Base-by-base conservation (phyloP, 2,329 filamentous ascomycete genomes). In the Paradendryphiella salina region DNA sequence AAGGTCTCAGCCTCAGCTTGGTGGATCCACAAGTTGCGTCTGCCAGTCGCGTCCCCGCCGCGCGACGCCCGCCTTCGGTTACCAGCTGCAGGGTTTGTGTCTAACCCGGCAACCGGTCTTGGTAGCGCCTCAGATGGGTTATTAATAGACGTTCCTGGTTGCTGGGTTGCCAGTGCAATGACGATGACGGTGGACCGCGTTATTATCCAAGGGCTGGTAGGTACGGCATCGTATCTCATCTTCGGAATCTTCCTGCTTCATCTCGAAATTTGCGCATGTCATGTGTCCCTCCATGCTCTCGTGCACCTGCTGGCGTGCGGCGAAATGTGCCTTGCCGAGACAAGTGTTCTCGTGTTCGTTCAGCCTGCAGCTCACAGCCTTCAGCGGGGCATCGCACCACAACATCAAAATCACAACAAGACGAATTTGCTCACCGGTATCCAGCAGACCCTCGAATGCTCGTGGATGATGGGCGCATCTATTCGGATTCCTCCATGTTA, bases 1-100 rank as follows among this genome's bases (percentile, higher is more conserved):
- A 35, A 41, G 46, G 57, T 60, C 55, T 60, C 57, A 57, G 54
- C 54, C 54, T 54, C 51, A 54, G 51, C 51, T 54, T 45, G 46
- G 51, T 35, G 46, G 39, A 54, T 43, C 37, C 40, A 31, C 40
- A 23, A 15, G 18, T 36, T 18, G 23, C 23, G 8, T 26, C 41
- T 52, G 48, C 43, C 38, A 40, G 48, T 54, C 50, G 50, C 46
- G 48, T 52, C 38, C 45, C 50, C 47, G 38, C 51, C 37, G 31
- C 48, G 36, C 48, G 29, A 31, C 35, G 41, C 42, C 32, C 35
- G 32, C n/a, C 44, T 31, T 44, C 47, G 31, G 41, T 35, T 48
- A 36, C 23, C 23, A 29, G 33, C 23, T 37, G 37, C 40, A 47
- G 50, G 50, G 38, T 31, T 52, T 31, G 35, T 43, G 21, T 40